Conservation (phyloP, 129 eudicot species). For the Pittosporum tobira region DNA sequence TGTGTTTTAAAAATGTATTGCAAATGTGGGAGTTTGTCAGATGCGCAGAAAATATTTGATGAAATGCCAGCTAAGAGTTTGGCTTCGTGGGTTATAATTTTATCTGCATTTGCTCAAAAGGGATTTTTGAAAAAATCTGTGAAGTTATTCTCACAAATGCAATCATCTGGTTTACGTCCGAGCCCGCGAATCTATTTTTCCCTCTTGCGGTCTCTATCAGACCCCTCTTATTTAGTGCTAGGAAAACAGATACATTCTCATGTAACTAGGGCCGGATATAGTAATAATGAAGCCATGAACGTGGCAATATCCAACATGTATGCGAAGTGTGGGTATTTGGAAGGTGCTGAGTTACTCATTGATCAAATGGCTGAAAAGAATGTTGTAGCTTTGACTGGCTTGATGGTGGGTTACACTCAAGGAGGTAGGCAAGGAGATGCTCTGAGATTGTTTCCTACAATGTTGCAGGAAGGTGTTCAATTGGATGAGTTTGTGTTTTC, state of each 20-base stretch:
- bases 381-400: constrained; percentile 26
- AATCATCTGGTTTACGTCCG: background rate
- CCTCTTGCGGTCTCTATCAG: constrained; percentile 22
- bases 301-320: constrained; percentile 30
- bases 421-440: constrained; percentile 18
- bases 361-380: constrained; percentile 31
- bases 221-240: constrained; percentile 18
- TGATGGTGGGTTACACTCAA: constrained; percentile 38
- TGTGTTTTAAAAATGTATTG: constrained; percentile 20
- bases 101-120: constrained; percentile 24
- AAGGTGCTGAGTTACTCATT: constrained; percentile 22
- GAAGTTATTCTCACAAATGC: constrained; percentile 19
- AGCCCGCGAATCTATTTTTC: constrained; percentile 13
- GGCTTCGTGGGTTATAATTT: constrained; percentile 26
- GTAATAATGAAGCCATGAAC: constrained; percentile 12
- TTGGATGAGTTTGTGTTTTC: constrained; percentile 39
- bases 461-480: constrained; percentile 20
- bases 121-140: constrained; percentile 20
- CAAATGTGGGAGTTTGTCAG: constrained; percentile 20
- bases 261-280: constrained; percentile 26
- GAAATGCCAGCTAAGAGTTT: constrained; percentile 28
- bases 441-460: constrained; percentile 20
- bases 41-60: constrained; percentile 32
- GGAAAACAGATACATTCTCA: constrained; percentile 37
- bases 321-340: constrained; percentile 30